phyloP scores from a whole-genome alignment of 495 filamentous ascomycete genomes.

The Bryoglossum gracile region DNA sequence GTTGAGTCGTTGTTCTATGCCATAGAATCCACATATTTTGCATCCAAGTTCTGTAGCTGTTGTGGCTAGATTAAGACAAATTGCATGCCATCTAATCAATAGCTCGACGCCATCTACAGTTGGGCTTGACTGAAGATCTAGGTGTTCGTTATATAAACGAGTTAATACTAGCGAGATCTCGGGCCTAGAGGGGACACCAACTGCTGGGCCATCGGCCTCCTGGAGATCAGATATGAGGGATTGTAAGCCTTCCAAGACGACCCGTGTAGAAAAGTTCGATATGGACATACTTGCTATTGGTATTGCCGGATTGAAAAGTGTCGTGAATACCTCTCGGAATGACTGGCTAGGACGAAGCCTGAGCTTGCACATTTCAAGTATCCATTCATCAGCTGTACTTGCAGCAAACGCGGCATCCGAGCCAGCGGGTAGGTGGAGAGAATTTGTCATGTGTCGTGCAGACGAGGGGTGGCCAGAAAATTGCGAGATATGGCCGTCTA shows the following conservation, averaged over 20 bases:
- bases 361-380: conserved; percentile 31
- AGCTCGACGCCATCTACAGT: conserved; percentile 35
- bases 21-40: conserved; percentile 37
- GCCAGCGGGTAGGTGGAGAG: conserved; percentile 34
- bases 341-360: conserved; percentile 30
- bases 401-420: conserved; percentile 40
- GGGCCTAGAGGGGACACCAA: conserved; percentile 35
- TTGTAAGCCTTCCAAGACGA: conserved; percentile 40
- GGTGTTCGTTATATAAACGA: conserved; percentile 37
- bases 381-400: conserved; percentile 37
- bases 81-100: conserved; percentile 42
- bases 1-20: conserved; percentile 31
- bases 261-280: conserved; percentile 38
- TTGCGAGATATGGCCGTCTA: conserved; percentile 42
- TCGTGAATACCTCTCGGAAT: conserved; percentile 37
- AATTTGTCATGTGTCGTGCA: conserved; percentile 38
- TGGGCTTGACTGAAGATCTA: conserved; percentile 34
- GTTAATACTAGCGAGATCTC: conserved; percentile 36
- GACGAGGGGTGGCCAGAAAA: conserved; percentile 40
- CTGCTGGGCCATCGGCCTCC: conserved; percentile 30
- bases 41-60: conserved; percentile 36
- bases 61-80: conserved; percentile 39
- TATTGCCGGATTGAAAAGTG: conserved; percentile 32
- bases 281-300: conserved; percentile 13
- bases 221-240: conserved; percentile 38